Evolutionary conservation across 768 basidiomycete genomes (phyloP).

Genomic region (Naganishia antarctica): DNA sequence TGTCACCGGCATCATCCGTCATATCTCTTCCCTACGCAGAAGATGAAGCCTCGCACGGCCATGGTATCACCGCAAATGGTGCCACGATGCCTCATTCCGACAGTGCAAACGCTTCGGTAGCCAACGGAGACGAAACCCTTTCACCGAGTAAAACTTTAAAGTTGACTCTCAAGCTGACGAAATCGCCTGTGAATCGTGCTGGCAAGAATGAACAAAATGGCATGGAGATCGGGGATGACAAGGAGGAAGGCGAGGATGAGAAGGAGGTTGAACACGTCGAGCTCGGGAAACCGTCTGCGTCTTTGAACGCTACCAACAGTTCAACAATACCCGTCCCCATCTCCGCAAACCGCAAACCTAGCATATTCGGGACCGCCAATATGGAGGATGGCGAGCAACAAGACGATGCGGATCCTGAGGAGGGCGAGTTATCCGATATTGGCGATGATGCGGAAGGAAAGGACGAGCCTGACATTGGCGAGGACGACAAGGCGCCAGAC

Average conservation of each 20-base stretch:
- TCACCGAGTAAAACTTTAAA: neutral
- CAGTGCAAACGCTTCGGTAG: no score
- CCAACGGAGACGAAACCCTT: neutral
- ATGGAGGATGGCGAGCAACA: conserved; percentile 20
- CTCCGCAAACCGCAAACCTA: conserved; percentile 28
- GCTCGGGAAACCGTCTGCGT: neutral
- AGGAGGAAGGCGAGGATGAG: conserved; percentile 24
- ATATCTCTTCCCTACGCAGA: neutral
- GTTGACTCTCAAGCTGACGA: conserved; percentile 5
- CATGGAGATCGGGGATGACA: conserved; percentile 14
- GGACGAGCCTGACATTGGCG: conserved; percentile 6
- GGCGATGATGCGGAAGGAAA: conserved; percentile 28
- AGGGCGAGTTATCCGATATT: conserved; percentile 28
- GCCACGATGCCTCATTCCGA: neutral
- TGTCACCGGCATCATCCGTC: conserved; percentile 1
- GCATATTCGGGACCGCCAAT: conserved; percentile 14
- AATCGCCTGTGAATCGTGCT: neutral
- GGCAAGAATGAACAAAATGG: conserved; percentile 1
- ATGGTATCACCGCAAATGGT: neutral
- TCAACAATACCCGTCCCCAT: conserved; percentile 21
- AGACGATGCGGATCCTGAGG: conserved; percentile 29
- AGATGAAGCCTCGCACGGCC: neutral
- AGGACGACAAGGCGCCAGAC: conserved; percentile 23
- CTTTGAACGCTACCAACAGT: neutral
- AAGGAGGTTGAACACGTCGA: neutral